These are phyloP conservation scores for Cinnamomum chago DNA, from an alignment of 164 flowering plant species.

Conservation along the genomic window DNA sequence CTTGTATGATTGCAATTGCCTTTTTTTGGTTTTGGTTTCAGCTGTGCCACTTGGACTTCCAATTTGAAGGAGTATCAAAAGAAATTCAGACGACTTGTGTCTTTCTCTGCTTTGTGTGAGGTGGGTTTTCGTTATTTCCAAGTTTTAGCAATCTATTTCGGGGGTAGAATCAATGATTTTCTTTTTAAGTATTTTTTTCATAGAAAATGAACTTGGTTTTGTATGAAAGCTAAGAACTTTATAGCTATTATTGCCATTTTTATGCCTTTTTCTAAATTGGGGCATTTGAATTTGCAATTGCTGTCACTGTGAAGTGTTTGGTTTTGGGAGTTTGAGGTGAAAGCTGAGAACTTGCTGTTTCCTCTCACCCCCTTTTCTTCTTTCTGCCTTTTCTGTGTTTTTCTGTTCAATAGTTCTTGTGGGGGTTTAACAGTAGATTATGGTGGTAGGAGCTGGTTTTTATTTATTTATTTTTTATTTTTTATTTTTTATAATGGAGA, in stretches of 20 bases:
- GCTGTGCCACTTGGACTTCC: background rate
- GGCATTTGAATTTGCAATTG: background rate
- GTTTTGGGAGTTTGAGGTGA: background rate
- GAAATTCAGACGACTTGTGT: too few species aligned
- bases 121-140: background rate
- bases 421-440: background rate
- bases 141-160: background rate
- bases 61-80: background rate
- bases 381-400: background rate
- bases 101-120: background rate
- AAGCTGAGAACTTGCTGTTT: background rate
- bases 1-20: background rate
- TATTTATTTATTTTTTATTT: too few species aligned
- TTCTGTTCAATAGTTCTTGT: background rate
- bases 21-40: background rate
- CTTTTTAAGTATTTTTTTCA: too few species aligned
- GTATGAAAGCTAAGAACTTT: too few species aligned
- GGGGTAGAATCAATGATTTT: too few species aligned
- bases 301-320: background rate
- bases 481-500: too few species aligned
- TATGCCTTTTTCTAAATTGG: background rate
- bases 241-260: too few species aligned
- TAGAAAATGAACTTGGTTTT: too few species aligned
- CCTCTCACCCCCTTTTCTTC: background rate
- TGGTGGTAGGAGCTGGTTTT: too few species aligned